Percentiles rank a stretch among this genome's conserved stretches.
Conservation (phyloP, 805 yeast species). For the Monosporozyma servazzii region DNA sequence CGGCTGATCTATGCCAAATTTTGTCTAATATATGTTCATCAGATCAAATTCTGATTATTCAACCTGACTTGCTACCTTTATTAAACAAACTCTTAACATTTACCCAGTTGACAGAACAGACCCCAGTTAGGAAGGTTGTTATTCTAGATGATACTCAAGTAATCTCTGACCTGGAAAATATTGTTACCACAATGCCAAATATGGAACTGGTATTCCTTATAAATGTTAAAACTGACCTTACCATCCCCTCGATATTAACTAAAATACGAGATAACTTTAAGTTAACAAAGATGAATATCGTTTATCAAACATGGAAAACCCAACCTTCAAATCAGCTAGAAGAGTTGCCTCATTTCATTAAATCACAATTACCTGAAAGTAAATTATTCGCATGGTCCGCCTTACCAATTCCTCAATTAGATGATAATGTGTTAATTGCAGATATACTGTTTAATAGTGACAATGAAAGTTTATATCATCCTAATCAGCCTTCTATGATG, state of each 20-base stretch:
- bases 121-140: conserved; percentile 22
- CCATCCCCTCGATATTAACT: conserved; percentile 7
- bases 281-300: neutral
- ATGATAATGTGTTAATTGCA: conserved; percentile 20
- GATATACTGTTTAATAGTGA: conserved; percentile 18
- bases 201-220: conserved; percentile 19
- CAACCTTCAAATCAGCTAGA: conserved; percentile 1
- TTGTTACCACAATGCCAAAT: conserved; percentile 6
- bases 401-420: conserved; percentile 22
- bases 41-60: conserved; percentile 18
- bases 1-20: conserved; percentile 11
- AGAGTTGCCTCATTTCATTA: conserved; percentile 18
- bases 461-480: conserved; percentile 21
- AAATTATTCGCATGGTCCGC: conserved; percentile 15
- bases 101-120: conserved; percentile 19
- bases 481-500: conserved; percentile 14
- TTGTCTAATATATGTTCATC: conserved; percentile 11
- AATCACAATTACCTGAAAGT: conserved; percentile 13
- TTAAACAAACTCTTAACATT: conserved; percentile 21
- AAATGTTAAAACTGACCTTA: conserved; percentile 21
- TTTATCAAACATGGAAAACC: conserved; percentile 3
- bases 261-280: neutral
- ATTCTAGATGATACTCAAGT: conserved; percentile 15
- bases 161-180: conserved; percentile 9
- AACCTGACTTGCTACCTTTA: conserved; percentile 14